A percentile compares a stretch with the other conserved stretches of the same genome.
These are phyloP conservation scores for Ceratobasidium theobromae DNA, from an alignment of 1,284 basidiomycete species.

Conservation along the genomic window DNA sequence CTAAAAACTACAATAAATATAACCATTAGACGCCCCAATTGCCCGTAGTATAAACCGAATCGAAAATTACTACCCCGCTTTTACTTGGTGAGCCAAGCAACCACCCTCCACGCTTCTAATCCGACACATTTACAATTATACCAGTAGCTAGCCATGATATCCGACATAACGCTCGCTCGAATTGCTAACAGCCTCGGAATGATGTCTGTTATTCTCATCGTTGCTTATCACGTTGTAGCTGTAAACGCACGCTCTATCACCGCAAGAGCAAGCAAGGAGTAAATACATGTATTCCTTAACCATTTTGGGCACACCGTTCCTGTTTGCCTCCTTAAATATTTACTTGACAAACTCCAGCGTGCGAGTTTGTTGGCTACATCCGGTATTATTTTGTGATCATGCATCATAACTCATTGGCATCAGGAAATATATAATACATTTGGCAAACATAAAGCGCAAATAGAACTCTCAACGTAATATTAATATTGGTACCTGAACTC, in stretches of 20 bases:
- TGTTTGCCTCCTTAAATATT: no score
- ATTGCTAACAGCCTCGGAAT: conserved; percentile 82
- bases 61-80: neutral
- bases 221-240: conserved; percentile 84
- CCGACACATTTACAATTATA: neutral
- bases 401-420: neutral
- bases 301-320: neutral
- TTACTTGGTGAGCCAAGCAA: neutral
- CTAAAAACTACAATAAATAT: no score
- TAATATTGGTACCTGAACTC: conserved; percentile 33
- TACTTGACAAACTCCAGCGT: no score
- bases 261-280: conserved; percentile 40
- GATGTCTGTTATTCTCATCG: conserved; percentile 79
- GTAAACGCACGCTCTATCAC: conserved; percentile 60
- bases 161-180: conserved; percentile 74
- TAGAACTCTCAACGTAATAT: neutral
- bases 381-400: neutral
- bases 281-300: conserved; percentile 43
- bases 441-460: conserved; percentile 1
- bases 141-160: conserved; percentile 54
- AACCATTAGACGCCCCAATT: neutral
- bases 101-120: neutral
- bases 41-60: neutral
- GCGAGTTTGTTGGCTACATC: neutral
- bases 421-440: neutral